Evolutionary conservation across 164 flowering plant genomes (phyloP), one percentile per base, ranked within the genome.

Genomic region (Nelumbo lutea): DNA sequence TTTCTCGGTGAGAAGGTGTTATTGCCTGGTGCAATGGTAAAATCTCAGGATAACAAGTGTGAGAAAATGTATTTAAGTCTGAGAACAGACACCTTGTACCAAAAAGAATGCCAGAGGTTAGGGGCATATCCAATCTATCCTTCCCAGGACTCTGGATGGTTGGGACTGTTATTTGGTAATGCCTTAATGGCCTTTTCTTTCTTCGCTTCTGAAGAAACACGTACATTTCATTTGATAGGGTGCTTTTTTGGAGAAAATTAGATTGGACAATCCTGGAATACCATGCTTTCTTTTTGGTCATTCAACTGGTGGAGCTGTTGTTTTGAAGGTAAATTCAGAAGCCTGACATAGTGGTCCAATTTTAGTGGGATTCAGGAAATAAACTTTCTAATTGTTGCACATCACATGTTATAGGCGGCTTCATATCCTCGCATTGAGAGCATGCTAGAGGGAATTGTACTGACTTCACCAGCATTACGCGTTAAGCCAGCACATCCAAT

Each of bases 261-360:
- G 78, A 79, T 72, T 72, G 27, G 99, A 92, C 58, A 74, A 95
- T 69, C 99, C 95, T 47, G 89, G 86, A n/a, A 66, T 80, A 48
- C 99, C 99, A 40, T 90, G 97, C 82, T 95, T 95, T 72, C 88
- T 95, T 63, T 95, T 84, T 82, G 99, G 99, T 44, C 99, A 95
- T 70, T 95, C 99, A 50, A 95, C 99, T 55, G 99, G 99, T 41
- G 99, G 99, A 4, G 97, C 99, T 71, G 95, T 95, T 39, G 97
- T 92, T 79, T 81, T 95, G 75, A 95, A 95, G 93, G 99, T 95
- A 74, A 67, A 55, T 38, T 42, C 14, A 1, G 27, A 38, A 62
- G 3, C 48, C 38, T 47, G 27, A 38, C 46, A 46, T 27, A 13
- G 7, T 61, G 15, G 42, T 42, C 60, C 51, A 65, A 59, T 45